Base-by-base conservation (phyloP, 225 moss, liverwort and hornwort genomes). In the Antitrichia curtipendula region DNA sequence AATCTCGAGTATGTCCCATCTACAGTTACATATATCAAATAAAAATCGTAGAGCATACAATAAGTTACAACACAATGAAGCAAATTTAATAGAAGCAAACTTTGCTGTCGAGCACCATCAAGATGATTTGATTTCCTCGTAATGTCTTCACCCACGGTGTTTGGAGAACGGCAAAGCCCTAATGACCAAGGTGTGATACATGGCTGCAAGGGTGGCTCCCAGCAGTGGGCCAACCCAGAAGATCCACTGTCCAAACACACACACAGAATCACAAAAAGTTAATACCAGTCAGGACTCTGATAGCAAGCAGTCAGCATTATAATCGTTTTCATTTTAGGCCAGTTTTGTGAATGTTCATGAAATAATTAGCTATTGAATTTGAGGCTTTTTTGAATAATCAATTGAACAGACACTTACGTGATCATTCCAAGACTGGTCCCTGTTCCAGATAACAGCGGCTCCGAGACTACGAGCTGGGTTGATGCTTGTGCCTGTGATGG, bases 401-500 rank as follows among this genome's bases (percentile, higher is more conserved):
- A 18, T 40, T 54, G n/a, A n/a, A 79, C 7, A 64, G 58, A 32
- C 21, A 61, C 93, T 91, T 75, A 93, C 93, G 31, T 91, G 93
- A 64, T 93, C 93, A 72, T 62, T 86, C 93, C 93, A 93, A 49
- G 91, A 66, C 24, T 87, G 88, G 43, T 81, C 58, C 60, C 88
- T 24, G 90, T 93, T 93, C 62, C 69, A 93, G 84, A 93, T 89
- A 49, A 93, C 64, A 56, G 93, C 91, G 14, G 93, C 90, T 58
- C 93, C 93, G 13, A 93, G 59, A 60, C 90, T 90, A 36, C 93
- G 87, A 87, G 93, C 91, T 24, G 93, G 93, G 89, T 93, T 93
- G 85, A 93, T 93, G 85, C 93, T 87, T 45, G 93, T 93, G 40
- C 93, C 93, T 59, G 93, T 92, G 59, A 93, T 93, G 82, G 93